phyloP scores from a whole-genome alignment of 2,329 filamentous ascomycete species.

The Sordariomycetes sp. region DNA sequence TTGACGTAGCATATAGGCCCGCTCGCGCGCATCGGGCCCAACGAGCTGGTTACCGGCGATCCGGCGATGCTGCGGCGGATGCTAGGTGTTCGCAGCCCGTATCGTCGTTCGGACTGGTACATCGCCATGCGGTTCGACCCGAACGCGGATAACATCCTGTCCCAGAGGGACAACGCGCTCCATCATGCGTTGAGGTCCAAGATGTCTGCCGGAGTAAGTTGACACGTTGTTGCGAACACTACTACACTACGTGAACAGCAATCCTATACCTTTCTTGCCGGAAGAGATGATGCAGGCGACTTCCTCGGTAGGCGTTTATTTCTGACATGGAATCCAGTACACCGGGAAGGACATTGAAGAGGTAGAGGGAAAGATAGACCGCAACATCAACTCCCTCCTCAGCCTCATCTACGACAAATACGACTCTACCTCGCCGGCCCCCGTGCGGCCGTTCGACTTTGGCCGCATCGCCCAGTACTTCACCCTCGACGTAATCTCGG shows the following conservation, averaged over 20 bases:
- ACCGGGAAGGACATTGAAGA: constrained; percentile 40
- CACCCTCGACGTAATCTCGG: constrained; percentile 42
- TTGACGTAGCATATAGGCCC: constrained; percentile 12
- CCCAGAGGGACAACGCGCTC: constrained; percentile 31
- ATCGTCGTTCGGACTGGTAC: constrained; percentile 31
- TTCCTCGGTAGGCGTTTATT: background rate
- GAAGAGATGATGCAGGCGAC: too few relatives aligned
- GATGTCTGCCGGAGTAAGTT: constrained; percentile 35
- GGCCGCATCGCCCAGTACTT: constrained; percentile 36
- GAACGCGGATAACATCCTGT: constrained; percentile 42
- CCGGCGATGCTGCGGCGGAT: constrained; percentile 25
- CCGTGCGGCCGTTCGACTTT: constrained; percentile 26
- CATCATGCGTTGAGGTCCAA: constrained; percentile 32
- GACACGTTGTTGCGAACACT: too few relatives aligned
- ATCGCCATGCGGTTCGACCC: constrained; percentile 39
- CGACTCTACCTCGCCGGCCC: constrained; percentile 13
- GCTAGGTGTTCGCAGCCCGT: constrained; percentile 22
- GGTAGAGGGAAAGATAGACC: constrained; percentile 37
- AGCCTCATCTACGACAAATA: constrained; percentile 29
- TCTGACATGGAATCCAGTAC: constrained; percentile 17
- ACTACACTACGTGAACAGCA: too few relatives aligned
- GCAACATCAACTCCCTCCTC: constrained; percentile 31
- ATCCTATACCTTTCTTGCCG: too few relatives aligned
- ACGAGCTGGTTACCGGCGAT: constrained; percentile 27
- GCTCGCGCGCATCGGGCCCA: constrained; percentile 30